Base-by-base conservation (phyloP, 176 grass and related monocot species). In the Saccharum officinarum region DNA sequence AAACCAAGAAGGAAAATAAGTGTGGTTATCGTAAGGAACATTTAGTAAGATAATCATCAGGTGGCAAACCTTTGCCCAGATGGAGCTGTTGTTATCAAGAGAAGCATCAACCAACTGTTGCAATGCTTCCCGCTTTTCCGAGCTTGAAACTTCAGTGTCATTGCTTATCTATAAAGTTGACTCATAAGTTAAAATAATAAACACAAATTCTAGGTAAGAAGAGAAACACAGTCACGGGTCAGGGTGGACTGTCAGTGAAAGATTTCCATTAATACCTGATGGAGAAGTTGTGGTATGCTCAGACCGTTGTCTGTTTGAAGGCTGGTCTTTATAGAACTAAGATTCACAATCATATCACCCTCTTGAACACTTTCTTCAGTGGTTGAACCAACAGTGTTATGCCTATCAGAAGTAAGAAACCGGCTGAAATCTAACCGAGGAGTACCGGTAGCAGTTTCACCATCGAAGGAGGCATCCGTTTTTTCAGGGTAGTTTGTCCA, bases 51-150 rank as follows among this genome's bases (percentile, higher is more conserved):
- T 45, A 83, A 88, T 73, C 45, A 87, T 73, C 28, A 84, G 44
- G n/a, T 86, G 38, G 42, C 82, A 84, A 86, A 99, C 97, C 93
- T 99, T 99, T 85, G 86, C 90, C 97, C 97, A 99, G 77, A 99
- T 81, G 77, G 93, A 92, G 64, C 55, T 89, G 84, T 91, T 92
- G 77, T 94, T 92, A 84, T 80, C 79, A 1, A 74, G 18, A 15
- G 97, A 99, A 85, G 87, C 82, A 89, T 99, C 90, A 83, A 92
- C 84, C 75, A 99, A 91, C 71, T 87, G 97, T 72, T 99, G 97
- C 52, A 99, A 87, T 62, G 97, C 88, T 68, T 91, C 90, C 50
- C 37, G 79, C 80, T 92, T 99, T 68, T 96, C 94, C 34, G 69
- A 86, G 76, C 86, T 89, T 67, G 93, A 91, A 83, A 76, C 82